Conservation (phyloP, 768 basidiomycete species). For the Termitomyces sp. region DNA sequence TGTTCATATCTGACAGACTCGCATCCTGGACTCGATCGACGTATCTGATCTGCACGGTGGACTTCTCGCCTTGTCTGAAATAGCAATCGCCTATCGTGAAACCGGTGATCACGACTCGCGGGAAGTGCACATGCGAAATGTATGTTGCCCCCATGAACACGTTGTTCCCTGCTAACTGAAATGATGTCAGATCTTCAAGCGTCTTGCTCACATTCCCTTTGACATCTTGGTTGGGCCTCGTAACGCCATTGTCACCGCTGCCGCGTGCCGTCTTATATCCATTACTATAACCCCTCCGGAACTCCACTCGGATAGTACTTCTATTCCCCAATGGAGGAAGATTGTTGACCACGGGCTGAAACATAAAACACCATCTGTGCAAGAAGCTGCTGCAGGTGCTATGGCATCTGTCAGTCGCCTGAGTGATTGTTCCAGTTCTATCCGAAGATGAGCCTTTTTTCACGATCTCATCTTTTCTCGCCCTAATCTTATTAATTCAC, state of each 20-base stretch:
- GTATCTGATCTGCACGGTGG: conserved; percentile 73
- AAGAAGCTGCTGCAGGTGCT: conserved; percentile 71
- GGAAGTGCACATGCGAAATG: conserved; percentile 39
- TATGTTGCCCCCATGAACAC: conserved; percentile 18
- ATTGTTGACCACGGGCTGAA: conserved; percentile 70
- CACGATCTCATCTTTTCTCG: neutral
- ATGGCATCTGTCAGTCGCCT: conserved; percentile 66
- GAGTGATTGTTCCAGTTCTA: conserved; percentile 53
- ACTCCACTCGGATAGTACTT: conserved; percentile 32
- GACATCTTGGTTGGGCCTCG: conserved; percentile 56
- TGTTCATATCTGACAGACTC: conserved; percentile 31
- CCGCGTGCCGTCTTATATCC: conserved; percentile 68
- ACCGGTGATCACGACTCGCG: conserved; percentile 21
- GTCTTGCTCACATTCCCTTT: conserved; percentile 51
- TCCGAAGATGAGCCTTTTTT: conserved; percentile 63
- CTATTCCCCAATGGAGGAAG: conserved; percentile 57
- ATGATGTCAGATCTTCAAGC: conserved; percentile 53
- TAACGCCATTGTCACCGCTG: conserved; percentile 65
- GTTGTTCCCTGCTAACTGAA: neutral
- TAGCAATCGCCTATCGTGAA: conserved; percentile 55
- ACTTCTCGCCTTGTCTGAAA: conserved; percentile 65
- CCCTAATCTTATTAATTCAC: conserved; percentile 26
- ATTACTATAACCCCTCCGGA: conserved; percentile 56
- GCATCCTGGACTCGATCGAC: conserved; percentile 60
- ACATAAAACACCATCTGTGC: conserved; percentile 56